Conservation (phyloP, 2,329 filamentous ascomycete species). For the Annulohypoxylon truncatum region DNA sequence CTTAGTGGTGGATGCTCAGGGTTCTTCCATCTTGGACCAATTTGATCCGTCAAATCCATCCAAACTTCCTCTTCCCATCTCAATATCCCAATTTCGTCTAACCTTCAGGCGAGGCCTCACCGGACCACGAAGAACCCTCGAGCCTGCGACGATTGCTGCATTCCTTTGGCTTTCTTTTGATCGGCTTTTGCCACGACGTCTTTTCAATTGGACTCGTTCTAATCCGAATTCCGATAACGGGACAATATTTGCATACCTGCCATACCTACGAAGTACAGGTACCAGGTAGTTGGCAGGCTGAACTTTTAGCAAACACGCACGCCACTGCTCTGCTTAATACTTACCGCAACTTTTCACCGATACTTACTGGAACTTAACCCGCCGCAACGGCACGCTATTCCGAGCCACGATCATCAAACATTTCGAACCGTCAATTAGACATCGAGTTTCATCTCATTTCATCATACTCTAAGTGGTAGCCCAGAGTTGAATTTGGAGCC, state of each 20-base stretch:
- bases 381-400: conserved; percentile 25
- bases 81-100: conserved; percentile 13
- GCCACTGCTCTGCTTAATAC: conserved; percentile 3
- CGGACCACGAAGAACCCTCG: background rate
- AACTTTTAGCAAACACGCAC: conserved; percentile 25
- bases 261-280: too few species aligned
- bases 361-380: conserved; percentile 12
- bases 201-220: conserved; percentile 15
- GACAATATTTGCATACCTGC: conserved; percentile 4
- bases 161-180: conserved; percentile 14
- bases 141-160: background rate
- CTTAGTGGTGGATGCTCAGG: conserved; percentile 23
- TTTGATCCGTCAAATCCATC: conserved; percentile 12
- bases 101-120: conserved; percentile 2
- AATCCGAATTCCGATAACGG: conserved; percentile 25
- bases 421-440: conserved; percentile 16
- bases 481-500: conserved; percentile 5
- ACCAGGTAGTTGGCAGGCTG: background rate
- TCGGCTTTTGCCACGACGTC: conserved; percentile 7
- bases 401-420: conserved; percentile 21
- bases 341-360: conserved; percentile 43
- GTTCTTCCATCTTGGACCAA: conserved; percentile 38
- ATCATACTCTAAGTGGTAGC: conserved; percentile 3
- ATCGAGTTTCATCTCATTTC: conserved; percentile 7
- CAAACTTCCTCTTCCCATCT: conserved; percentile 24